These are phyloP conservation scores for Globisporangium parvum DNA, from an alignment of 352 stramenopile species.

Conservation along the genomic window DNA sequence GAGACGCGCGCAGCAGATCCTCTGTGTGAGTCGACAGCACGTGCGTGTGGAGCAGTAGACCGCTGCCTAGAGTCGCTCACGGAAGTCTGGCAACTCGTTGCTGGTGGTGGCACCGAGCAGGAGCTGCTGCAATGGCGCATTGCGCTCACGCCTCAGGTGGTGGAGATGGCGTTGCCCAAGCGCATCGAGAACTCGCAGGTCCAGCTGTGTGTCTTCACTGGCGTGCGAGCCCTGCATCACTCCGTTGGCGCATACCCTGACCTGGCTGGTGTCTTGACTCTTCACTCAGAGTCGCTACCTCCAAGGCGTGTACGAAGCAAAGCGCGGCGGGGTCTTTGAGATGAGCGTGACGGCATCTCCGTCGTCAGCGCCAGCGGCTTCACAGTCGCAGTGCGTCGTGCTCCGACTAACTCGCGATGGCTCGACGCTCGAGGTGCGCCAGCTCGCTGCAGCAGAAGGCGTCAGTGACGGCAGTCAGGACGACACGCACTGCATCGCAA, in stretches of 20 bases:
- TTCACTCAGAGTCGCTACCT: conserved; percentile 12
- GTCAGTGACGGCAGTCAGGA: background rate
- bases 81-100: background rate
- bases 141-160: conserved; percentile 17
- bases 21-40: conserved; percentile 15
- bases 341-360: background rate
- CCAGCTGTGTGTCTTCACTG: too few species aligned
- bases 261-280: background rate
- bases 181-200: conserved; percentile 29
- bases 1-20: conserved; percentile 26
- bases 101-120: background rate
- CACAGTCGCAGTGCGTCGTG: background rate
- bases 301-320: conserved; percentile 22
- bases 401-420: conserved; percentile 5
- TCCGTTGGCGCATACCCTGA: background rate
- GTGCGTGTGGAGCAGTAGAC: background rate
- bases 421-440: conserved; percentile 1
- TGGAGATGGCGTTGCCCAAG: conserved; percentile 14
- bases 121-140: conserved; percentile 21
- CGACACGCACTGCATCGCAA: background rate
- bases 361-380: background rate
- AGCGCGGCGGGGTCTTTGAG: conserved; percentile 20
- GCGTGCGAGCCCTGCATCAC: background rate
- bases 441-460: background rate
- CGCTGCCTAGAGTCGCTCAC: background rate